Evolutionary conservation across 371 early-diverging fungal genomes (phyloP), one percentile per base, ranked within the genome.

Genomic region (Phascolomyces articulosus): DNA sequence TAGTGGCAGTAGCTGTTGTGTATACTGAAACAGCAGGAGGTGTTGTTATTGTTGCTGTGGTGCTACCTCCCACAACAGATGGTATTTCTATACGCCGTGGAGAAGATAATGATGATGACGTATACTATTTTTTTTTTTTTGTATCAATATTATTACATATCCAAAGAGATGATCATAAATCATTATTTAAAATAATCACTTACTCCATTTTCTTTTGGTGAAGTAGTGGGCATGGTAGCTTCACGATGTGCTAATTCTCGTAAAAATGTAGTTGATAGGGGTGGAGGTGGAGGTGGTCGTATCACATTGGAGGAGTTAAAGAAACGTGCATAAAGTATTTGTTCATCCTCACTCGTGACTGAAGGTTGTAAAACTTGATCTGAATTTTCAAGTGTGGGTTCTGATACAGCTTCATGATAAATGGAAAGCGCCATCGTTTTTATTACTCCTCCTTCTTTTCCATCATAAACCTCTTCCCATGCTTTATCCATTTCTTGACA

Each of bases 311-410:
- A 55, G 0, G n/a, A 31, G 8, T 34, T 28, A 15, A 55, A 38
- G 18, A 91, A 90, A 3, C 90, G 60, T 24, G 56, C 64, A 59
- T 95, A 80, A 76, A 96, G 96, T 0, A 74, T 75, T 68, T 96
- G 95, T 64, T 96, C 95, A 63, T 93, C 92, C 74, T 94, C 95
- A 21, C 93, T 91, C 0, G 77, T 67, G 10, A 90, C 82, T 56
- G 74, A 62, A 26, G 79, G 66, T 15, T 78, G 72, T 11, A 73
- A 49, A 56, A 71, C 65, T 27, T 70, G 66, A 61, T 75, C 73
- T 74, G 75, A 74, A 24, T 66, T 67, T 31, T 84, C 80, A 11
- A 54, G 62, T 23, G 72, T 73, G 1, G 66, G 69, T 63, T 77
- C 71, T 24, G 74, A 64, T 56, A 80, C 73, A 9, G 67, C 72